Evolutionary conservation across 2,329 filamentous ascomycete species (phyloP).

Genomic region (Coleophoma cylindrospora): DNA sequence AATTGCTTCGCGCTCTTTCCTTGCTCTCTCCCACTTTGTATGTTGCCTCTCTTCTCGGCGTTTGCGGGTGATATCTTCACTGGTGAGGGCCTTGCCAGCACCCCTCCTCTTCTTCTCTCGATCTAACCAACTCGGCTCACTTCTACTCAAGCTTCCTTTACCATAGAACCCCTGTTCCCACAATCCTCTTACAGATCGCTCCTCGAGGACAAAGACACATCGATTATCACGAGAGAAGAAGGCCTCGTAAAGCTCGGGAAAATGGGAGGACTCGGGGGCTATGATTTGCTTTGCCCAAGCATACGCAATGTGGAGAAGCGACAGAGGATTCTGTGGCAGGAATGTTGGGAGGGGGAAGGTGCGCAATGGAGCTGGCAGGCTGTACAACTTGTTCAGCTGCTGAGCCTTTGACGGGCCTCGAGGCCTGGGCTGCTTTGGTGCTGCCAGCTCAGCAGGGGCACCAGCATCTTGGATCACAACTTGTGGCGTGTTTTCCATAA

Average conservation of each 20-base stretch:
- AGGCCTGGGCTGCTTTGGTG: conserved; percentile 10
- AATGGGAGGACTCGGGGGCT: conserved; percentile 58
- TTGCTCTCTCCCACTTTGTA: conserved; percentile 89
- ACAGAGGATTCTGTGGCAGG: conserved; percentile 89
- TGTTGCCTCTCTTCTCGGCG: conserved; percentile 76
- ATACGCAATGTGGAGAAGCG: conserved; percentile 73
- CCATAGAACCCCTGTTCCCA: conserved; percentile 99
- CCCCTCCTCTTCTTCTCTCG: conserved; percentile 72
- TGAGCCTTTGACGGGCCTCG: conserved; percentile 27
- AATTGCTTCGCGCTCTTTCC: conserved; percentile 78
- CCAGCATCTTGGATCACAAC: conserved; percentile 1
- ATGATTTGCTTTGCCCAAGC: conserved; percentile 72
- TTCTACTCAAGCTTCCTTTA: conserved; percentile 87
- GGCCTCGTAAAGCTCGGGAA: conserved; percentile 60
- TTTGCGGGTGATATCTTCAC: conserved; percentile 73
- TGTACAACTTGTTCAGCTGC: conserved; percentile 69
- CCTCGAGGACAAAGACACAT: conserved; percentile 79
- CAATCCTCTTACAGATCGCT: conserved; percentile 68
- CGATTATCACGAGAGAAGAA: conserved; percentile 78
- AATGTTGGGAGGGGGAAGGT: conserved; percentile 82
- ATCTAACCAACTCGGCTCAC: conserved; percentile 90
- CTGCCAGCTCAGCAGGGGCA: not conserved
- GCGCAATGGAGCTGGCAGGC: conserved; percentile 72
- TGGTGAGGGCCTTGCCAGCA: conserved; percentile 60
- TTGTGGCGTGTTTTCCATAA: not conserved